Evolutionary conservation across 2,329 filamentous ascomycete genomes (phyloP).

Genomic region (Didymella pinodella): DNA sequence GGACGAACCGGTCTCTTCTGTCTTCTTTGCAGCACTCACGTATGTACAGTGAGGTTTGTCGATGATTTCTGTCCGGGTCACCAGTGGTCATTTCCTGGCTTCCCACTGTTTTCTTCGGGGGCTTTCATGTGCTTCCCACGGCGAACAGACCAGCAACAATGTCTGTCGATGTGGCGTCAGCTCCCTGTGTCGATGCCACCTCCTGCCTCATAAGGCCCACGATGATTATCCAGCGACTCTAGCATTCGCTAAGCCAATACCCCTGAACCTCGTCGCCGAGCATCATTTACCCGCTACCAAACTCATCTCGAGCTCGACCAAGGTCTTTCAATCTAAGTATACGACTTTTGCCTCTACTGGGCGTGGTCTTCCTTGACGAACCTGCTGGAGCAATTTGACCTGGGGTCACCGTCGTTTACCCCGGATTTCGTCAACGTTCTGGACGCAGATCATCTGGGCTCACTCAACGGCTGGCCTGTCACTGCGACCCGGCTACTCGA

Average conservation of each 20-base stretch:
- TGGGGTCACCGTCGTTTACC: slow-evolving; percentile 3
- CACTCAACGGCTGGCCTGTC: slow-evolving; percentile 1
- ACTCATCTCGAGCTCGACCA: slow-evolving; percentile 24
- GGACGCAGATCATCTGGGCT: neutral
- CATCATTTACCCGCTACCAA: slow-evolving; percentile 13
- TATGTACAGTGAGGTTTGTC: neutral
- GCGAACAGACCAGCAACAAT: neutral
- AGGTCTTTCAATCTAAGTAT: slow-evolving; percentile 32
- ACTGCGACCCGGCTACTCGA: slow-evolving; percentile 4
- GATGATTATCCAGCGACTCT: neutral
- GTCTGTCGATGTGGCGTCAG: neutral
- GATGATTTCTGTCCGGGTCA: neutral
- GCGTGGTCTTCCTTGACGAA: neutral
- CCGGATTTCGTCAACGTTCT: slow-evolving; percentile 11
- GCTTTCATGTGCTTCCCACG: neutral
- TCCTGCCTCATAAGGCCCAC: slow-evolving; percentile 1
- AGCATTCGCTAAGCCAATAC: slow-evolving; percentile 6
- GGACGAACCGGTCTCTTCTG: neutral
- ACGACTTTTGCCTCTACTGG: slow-evolving; percentile 2
- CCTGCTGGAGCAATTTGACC: neutral
- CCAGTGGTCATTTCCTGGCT: neutral
- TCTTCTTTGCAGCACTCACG: neutral
- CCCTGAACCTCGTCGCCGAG: slow-evolving; percentile 15
- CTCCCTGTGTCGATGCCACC: neutral
- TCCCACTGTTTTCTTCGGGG: neutral